Evolutionary conservation across 2,329 filamentous ascomycete species (phyloP).

Genomic region (Fusarium chuoi): DNA sequence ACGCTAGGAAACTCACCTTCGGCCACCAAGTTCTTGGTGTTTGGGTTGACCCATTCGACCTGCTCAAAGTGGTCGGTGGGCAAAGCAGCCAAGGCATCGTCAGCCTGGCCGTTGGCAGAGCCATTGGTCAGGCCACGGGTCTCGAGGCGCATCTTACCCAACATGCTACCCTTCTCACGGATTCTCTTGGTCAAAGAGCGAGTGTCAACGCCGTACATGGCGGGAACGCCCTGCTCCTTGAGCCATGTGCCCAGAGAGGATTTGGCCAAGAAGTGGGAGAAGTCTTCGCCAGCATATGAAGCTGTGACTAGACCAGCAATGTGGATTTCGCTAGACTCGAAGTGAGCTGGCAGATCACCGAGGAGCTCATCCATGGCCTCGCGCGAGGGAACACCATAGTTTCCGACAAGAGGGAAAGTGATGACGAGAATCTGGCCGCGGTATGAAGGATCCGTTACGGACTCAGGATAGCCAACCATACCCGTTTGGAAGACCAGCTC

Average conservation of each 20-base stretch:
- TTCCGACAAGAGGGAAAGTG: conserved; percentile 94
- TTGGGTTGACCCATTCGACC: conserved; percentile 91
- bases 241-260: conserved; percentile 95
- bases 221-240: conserved; percentile 93
- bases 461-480: conserved; percentile 99
- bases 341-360: conserved; percentile 87
- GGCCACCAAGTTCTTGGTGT: conserved; percentile 89
- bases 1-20: conserved; percentile 76
- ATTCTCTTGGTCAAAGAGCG: conserved; percentile 94
- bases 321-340: conserved; percentile 93
- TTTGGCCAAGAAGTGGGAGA: conserved; percentile 90
- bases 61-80: conserved; percentile 72
- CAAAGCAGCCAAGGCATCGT: conserved; percentile 35
- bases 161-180: conserved; percentile 93
- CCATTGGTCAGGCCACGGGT: conserved; percentile 59
- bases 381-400: conserved; percentile 94
- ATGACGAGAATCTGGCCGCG: conserved; percentile 95
- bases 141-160: conserved; percentile 86
- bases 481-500: conserved; percentile 99
- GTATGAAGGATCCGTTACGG: conserved; percentile 87
- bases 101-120: conserved; percentile 48
- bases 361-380: conserved; percentile 87
- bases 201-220: conserved; percentile 95
- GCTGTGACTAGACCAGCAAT: conserved; percentile 91
- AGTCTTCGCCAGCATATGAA: conserved; percentile 93